These are phyloP conservation scores for Hansenula lynferdii DNA, from an alignment of 1,139 yeast species.

Conservation along the genomic window DNA sequence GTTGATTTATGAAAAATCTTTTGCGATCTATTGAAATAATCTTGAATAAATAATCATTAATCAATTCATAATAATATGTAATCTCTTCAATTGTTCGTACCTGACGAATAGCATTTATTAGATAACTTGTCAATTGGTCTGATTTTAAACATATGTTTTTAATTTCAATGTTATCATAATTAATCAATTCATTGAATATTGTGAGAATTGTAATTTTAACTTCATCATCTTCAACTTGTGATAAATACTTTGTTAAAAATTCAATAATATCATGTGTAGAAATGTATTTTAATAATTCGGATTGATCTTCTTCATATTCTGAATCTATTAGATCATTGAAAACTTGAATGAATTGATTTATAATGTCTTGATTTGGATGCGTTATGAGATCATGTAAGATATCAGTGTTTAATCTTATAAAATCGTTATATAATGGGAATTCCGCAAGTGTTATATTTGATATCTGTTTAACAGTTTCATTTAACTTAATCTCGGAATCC, in stretches of 20 bases:
- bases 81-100: neutral
- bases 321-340: constrained; percentile 1
- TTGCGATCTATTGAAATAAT: neutral
- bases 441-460: constrained; percentile 24
- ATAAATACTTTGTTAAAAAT: neutral
- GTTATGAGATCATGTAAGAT: constrained; percentile 21
- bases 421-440: constrained; percentile 19
- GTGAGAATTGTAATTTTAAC: neutral
- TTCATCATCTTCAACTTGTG: neutral
- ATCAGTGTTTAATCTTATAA: constrained; percentile 21
- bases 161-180: neutral
- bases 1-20: neutral
- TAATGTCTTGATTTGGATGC: constrained; percentile 31
- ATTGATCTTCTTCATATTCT: constrained; percentile 1
- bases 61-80: neutral
- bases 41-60: neutral
- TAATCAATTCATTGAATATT: neutral
- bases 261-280: neutral
- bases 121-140: neutral
- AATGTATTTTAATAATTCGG: neutral
- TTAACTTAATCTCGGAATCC: constrained; percentile 26
- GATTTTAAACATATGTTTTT: neutral
- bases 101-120: neutral
- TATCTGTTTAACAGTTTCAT: constrained; percentile 26
- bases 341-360: constrained; percentile 8